Base-by-base conservation (phyloP, 345 rosid genomes). In the Eucalyptus guilfoylei region DNA sequence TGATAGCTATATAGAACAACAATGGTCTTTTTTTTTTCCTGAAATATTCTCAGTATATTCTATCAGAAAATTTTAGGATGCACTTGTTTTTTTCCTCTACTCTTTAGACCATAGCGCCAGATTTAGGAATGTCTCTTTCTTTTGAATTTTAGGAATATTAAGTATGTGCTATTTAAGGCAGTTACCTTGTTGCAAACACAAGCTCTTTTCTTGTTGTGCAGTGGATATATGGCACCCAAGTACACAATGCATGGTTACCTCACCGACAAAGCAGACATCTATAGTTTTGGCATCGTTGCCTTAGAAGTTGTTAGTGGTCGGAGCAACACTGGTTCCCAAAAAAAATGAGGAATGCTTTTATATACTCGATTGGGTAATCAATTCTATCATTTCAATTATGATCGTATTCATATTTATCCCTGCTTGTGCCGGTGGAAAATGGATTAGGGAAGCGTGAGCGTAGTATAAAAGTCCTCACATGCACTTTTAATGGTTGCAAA, bases 321-420 rank as follows among this genome's bases (percentile, higher is more conserved):
- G 44, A 88, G 90, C 89, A 90, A 90, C 69, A 89, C 55, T n/a
- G 87, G 88, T 28, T 88, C 83, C 50, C 67, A 85, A 11, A 87
- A 88, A 88, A 49, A 80, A 72, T 14, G 40, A 21, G 58, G 89
- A 89, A n/a, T 80, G 24, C 11, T 67, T 88, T 50, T 88, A 87
- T 88, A 92, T 92, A 87, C 91, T 91, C 2, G 89, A 92, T 44
- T 90, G 91, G 92, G 94, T 91, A 88, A 90, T 60, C 11, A 34
- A 34, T 0, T 37, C 37, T 9, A 16, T 62, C n/a, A 14, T 32
- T 49, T 44, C 80, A 11, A 30, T 88, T 55, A 55, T 55, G 28
- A 23, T 55, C 12, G 12, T 55, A 24, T 55, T 0, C 62, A 23
- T 55, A 55, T 54, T 1, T 0, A 54, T 54, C 1, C 1, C 1